Percentiles rank a stretch among this genome's conserved stretches.
phyloP scores from a whole-genome alignment of 352 stramenopile species.

The Pilasporangium apinafurcum region DNA sequence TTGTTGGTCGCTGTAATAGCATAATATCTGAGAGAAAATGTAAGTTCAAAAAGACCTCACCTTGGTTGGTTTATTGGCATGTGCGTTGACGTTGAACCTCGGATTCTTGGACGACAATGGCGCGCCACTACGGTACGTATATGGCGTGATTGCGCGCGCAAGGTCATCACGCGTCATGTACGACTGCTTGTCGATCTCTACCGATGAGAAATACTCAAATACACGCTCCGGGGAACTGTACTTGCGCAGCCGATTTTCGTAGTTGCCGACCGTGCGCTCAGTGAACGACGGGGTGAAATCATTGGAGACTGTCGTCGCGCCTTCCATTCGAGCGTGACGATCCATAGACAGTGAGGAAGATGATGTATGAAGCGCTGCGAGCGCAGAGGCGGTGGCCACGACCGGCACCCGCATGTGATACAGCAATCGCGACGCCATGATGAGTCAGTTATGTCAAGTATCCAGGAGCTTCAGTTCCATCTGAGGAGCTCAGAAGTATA shows the following conservation, averaged over 20 bases:
- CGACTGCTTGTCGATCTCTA: constrained; percentile 72
- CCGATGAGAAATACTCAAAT: constrained; percentile 88
- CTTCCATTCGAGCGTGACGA: constrained; percentile 12
- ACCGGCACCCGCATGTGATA: too few relatives aligned
- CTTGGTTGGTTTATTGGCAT: constrained; percentile 31
- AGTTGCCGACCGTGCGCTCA: constrained; percentile 79
- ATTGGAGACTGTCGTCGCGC: neutral
- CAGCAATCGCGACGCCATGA: constrained; percentile 25
- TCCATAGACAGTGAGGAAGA: constrained; percentile 1
- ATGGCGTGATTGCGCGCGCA: constrained; percentile 77
- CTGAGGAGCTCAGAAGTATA: too few relatives aligned
- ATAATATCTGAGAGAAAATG: neutral
- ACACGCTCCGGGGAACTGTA: constrained; percentile 83
- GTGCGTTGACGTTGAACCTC: constrained; percentile 75
- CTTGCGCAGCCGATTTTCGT: constrained; percentile 85
- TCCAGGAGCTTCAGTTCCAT: too few relatives aligned
- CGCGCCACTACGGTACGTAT: constrained; percentile 68
- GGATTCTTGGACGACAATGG: constrained; percentile 73
- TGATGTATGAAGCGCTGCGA: constrained; percentile 7
- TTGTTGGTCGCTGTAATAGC: neutral
- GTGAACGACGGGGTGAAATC: constrained; percentile 61
- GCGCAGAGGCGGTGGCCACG: constrained; percentile 11
- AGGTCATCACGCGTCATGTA: constrained; percentile 84
- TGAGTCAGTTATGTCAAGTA: neutral
- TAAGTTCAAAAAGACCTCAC: constrained; percentile 1